Base-by-base conservation (phyloP, 148 eudicot species). In the Nyssa sinensis region DNA sequence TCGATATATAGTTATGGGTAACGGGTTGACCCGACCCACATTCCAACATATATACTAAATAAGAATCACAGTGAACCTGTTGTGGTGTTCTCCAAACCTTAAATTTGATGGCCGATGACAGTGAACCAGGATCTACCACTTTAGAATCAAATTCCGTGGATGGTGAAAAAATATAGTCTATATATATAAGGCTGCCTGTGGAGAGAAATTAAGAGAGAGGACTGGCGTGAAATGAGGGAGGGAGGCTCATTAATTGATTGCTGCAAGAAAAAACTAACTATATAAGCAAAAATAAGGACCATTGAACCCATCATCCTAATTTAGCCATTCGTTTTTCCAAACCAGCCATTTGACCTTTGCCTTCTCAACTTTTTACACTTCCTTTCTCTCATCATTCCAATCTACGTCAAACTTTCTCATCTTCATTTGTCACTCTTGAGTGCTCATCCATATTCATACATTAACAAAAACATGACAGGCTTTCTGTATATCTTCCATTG, bases 191-290 rank as follows among this genome's bases (percentile, higher is more conserved):
- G 23, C 5, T 24, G 6, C 21, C 7, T 7, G 21, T 8, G 21
- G 25, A 7, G 19, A 55, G 21, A 7, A 19, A 55, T 55, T 19
- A 17, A 62, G 66, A 62, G 35, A 62, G 66, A 62, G 66, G 37
- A 16, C 23, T 31, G 35, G 66, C 66, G 34, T 31, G 66, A 62
- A 62, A 62, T 31, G 35, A 31, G 66, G 39, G 35, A 62, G 66
- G n/a, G 21, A 17, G 7, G 31, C 24, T 29, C 37, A 1, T 3
- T 2, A 7, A 23, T 55, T 4, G 17, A n/a, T n/a, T n/a, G n/a
- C n/a, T n/a, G n/a, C n/a, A n/a, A n/a, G n/a, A n/a, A n/a, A 55
- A n/a, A 55, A 55, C 59, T 19, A 55, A 55, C 59, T 55, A 55
- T 21, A 55, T n/a, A 28, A 62, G 11, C 35, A 4, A 62, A 62